A percentile compares a stretch with the other conserved stretches of the same genome.
These are phyloP conservation scores for Hypoxylon sp. DNA, from an alignment of 2,329 filamentous ascomycete species.

Conservation along the genomic window DNA sequence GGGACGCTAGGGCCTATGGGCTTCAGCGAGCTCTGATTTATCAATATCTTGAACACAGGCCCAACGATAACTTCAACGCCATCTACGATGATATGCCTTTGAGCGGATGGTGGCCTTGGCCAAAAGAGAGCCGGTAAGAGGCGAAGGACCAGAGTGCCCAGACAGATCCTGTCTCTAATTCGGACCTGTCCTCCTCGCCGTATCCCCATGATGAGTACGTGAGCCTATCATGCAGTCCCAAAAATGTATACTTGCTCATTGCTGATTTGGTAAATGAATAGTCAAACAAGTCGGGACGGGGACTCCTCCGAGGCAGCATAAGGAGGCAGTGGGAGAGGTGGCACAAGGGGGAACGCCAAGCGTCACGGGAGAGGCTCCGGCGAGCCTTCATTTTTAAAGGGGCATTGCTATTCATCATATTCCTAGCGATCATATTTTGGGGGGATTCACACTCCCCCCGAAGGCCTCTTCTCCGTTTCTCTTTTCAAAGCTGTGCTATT, in stretches of 20 bases:
- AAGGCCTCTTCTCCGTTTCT: no score
- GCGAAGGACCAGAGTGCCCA: not conserved
- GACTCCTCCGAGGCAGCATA: no score
- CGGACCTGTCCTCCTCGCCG: not conserved
- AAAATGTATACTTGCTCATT: not conserved
- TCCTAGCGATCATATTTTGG: no score
- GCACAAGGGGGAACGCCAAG: no score
- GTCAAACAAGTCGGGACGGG: no score
- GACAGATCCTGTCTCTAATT: not conserved
- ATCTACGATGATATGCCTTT: conserved; percentile 32
- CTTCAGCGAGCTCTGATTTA: conserved; percentile 11
- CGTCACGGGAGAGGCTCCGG: no score
- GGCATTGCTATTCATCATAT: no score
- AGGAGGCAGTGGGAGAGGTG: no score
- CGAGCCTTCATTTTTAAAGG: no score
- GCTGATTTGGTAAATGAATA: not conserved
- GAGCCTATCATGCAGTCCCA: not conserved
- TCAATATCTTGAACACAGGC: conserved; percentile 6
- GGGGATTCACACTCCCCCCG: no score
- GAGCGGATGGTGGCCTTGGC: conserved; percentile 34
- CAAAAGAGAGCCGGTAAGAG: conserved; percentile 2
- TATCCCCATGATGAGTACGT: no score
- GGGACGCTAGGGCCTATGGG: not conserved
- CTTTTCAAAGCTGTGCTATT: no score
- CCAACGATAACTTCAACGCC: conserved; percentile 6